Evolutionary conservation across 2,329 filamentous ascomycete species (phyloP).

Genomic region (Aspergillus fumigatiaffinis): DNA sequence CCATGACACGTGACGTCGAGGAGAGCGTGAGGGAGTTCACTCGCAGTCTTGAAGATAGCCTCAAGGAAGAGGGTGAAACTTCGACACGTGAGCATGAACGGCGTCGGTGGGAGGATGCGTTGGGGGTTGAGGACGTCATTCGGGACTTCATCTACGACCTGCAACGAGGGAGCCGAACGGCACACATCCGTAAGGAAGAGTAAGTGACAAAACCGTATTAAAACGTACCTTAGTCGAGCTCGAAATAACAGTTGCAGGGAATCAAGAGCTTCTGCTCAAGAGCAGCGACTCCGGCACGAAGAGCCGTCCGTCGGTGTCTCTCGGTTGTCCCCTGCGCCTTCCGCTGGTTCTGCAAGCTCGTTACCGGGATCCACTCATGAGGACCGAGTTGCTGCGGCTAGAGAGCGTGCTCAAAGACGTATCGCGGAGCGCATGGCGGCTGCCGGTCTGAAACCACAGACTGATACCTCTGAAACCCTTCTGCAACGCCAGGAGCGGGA

Average conservation of each 20-base stretch:
- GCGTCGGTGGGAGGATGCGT: conserved; percentile 89
- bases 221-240: not conserved
- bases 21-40: conserved; percentile 91
- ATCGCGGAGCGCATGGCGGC: conserved; percentile 96
- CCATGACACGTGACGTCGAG: conserved; percentile 95
- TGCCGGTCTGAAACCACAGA: conserved; percentile 80
- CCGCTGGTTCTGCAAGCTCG: conserved; percentile 62
- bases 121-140: conserved; percentile 94
- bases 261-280: conserved; percentile 50
- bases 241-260: conserved; percentile 34
- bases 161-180: conserved; percentile 76
- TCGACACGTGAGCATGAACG: conserved; percentile 82
- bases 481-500: conserved; percentile 86
- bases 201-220: conserved; percentile 27
- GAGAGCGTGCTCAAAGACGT: conserved; percentile 91
- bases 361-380: conserved; percentile 85
- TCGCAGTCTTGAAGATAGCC: conserved; percentile 74
- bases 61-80: conserved; percentile 75
- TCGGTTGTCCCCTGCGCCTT: conserved; percentile 44
- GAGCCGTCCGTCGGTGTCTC: conserved; percentile 44
- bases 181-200: conserved; percentile 64
- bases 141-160: conserved; percentile 98
- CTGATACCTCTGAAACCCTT: conserved; percentile 73
- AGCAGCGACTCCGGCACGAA: conserved; percentile 52
- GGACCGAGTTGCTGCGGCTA: conserved; percentile 91